phyloP scores from a whole-genome alignment of 179 eudicot genomes.

The Carnegiea gigantea region DNA sequence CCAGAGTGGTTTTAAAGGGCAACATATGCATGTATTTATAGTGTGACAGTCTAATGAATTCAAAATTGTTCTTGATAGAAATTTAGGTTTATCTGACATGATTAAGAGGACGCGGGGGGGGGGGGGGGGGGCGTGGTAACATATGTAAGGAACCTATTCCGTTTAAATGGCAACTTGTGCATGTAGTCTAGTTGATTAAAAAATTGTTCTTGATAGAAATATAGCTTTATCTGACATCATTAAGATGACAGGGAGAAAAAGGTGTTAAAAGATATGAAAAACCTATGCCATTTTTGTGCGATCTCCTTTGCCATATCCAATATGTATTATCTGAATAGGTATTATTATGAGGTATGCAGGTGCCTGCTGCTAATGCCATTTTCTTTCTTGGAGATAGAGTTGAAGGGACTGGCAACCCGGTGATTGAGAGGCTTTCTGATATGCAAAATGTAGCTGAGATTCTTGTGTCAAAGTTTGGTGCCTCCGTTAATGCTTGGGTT shows the following conservation, averaged over 20 bases:
- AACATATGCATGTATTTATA: neutral
- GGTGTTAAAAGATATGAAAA: neutral
- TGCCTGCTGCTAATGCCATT: constrained; percentile 79
- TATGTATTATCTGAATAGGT: neutral
- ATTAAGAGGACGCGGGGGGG: neutral
- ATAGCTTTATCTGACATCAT: too few species aligned
- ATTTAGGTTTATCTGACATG: neutral
- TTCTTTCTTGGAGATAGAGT: constrained; percentile 84
- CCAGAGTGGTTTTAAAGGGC: constrained; percentile 3
- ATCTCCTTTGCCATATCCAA: neutral
- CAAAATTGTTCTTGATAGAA: neutral
- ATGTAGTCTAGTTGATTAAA: too few species aligned
- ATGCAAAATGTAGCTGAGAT: constrained; percentile 59
- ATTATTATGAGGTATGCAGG: constrained; percentile 35
- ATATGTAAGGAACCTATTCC: too few species aligned
- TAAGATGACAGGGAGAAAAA: neutral
- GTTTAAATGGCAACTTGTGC: too few species aligned
- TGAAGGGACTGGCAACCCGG: constrained; percentile 75
- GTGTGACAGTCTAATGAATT: neutral
- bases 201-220: too few species aligned
- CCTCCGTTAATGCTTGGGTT: constrained; percentile 72
- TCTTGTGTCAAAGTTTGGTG: constrained; percentile 75
- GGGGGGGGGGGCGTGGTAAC: too few species aligned
- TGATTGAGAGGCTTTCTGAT: constrained; percentile 75
- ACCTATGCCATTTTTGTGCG: neutral